Evolutionary conservation across 495 filamentous ascomycete species (phyloP), one percentile per base, ranked within the genome.

Genomic region (Penicillium cinerascens): DNA sequence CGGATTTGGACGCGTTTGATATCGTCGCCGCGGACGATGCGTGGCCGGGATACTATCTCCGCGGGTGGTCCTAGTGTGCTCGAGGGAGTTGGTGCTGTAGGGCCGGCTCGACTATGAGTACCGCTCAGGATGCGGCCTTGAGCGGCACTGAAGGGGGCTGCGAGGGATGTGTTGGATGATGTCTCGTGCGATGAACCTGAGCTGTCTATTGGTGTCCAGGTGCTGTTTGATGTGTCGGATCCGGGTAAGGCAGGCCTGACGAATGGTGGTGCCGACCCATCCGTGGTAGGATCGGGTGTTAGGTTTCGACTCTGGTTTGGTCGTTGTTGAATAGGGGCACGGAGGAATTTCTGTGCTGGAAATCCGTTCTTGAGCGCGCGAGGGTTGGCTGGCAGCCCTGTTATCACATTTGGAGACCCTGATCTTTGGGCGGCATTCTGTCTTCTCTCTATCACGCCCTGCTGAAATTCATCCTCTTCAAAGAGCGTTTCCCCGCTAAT

Each of bases 361-460:
- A 64, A 66, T 7, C 61, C 65, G 18, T 69, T 49, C 42, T 66
- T 60, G 47, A 71, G 52, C 40, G 71, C 70, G 35, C 71, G 68
- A 15, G 73, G 73, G 35, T 76, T 72, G 17, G 68, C 59, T 5
- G 72, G 72, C 7, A 77, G 42, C 8, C 73, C 73, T 40, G 63
- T 43, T 17, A 60, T 55, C 17, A 48, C 23, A 10, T 27, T 55
- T 54, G 47, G 52, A 21, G 42, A 20, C 45, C 21, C 29, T 45
- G 54, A 15, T 45, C 35, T 50, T 42, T 49, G 42, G n/a, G 39
- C 25, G 53, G 45, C 16, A 8, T 25, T 37, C 37, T 22, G 38
- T 4, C 4, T 18, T 8, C 25, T 42, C n/a, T 15, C 25, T 35
- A 39, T 29, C 15, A 33, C 22, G 51, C 47, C 18, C 40, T 56